A percentile compares a stretch with the other conserved stretches of the same genome.
Conservation (phyloP, 306 rosid genomes). For the Purshia tridentata region DNA sequence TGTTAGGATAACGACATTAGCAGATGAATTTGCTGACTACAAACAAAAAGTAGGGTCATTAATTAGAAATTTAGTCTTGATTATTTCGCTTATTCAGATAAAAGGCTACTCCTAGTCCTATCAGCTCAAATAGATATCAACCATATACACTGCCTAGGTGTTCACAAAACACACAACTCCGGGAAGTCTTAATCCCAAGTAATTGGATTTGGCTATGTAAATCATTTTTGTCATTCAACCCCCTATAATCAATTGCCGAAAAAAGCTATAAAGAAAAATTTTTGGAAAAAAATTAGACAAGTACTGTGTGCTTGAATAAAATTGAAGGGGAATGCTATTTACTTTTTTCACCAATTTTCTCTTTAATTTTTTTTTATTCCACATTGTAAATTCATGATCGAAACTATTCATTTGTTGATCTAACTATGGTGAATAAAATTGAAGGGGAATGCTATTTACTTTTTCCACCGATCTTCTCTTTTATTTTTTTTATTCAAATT, state of each 20-base stretch:
- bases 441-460: too few species aligned
- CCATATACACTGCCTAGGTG: not conserved
- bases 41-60: constrained; percentile 32
- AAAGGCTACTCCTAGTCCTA: not conserved
- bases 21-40: constrained; percentile 67
- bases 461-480: too few species aligned
- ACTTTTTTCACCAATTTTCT: too few species aligned
- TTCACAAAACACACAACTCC: not conserved
- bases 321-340: too few species aligned
- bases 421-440: too few species aligned
- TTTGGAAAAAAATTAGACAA: not conserved
- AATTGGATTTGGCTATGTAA: not conserved
- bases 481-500: too few species aligned
- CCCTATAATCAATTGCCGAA: not conserved
- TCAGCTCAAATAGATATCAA: not conserved
- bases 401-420: too few species aligned
- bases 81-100: not conserved
- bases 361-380: too few species aligned
- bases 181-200: not conserved
- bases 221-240: not conserved
- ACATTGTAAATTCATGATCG: too few species aligned
- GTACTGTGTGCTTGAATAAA: not conserved
- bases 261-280: too few species aligned
- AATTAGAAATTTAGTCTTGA: not conserved
- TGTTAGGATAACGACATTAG: not conserved